These are phyloP conservation scores for Talaromyces amestolkiae DNA, from an alignment of 2,329 filamentous ascomycete genomes.

Conservation along the genomic window DNA sequence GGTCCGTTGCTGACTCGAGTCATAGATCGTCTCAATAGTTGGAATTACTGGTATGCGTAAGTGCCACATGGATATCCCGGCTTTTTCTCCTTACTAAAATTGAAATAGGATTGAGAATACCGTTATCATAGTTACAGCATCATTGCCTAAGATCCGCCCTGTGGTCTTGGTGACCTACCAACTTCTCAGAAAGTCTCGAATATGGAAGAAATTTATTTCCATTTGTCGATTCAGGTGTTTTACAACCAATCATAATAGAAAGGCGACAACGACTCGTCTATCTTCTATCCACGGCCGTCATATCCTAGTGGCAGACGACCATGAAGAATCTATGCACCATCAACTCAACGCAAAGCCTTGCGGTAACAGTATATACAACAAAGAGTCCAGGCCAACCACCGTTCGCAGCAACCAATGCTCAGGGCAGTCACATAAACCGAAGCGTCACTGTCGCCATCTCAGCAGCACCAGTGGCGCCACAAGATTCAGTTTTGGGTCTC, in stretches of 20 bases:
- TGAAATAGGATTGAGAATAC: constrained; percentile 16
- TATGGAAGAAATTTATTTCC: not conserved
- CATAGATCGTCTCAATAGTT: constrained; percentile 8
- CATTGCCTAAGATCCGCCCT: constrained; percentile 18
- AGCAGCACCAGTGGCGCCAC: constrained; percentile 2
- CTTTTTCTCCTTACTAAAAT: not conserved
- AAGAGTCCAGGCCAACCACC: not conserved
- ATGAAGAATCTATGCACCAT: constrained; percentile 1
- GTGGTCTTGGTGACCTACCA: constrained; percentile 2
- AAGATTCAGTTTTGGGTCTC: not conserved
- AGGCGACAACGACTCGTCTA: not conserved
- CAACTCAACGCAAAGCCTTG: not conserved
- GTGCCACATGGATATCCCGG: not conserved
- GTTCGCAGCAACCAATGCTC: not conserved
- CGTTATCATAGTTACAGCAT: constrained; percentile 19
- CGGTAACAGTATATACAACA: constrained; percentile 3
- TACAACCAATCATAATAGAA: not conserved
- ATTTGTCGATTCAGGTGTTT: not conserved
- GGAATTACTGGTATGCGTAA: constrained; percentile 20
- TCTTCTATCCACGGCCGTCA: not conserved
- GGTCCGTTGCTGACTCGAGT: not conserved
- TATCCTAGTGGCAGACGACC: not conserved
- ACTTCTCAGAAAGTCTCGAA: not conserved
- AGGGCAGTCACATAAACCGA: not conserved
- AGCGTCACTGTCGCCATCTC: constrained; percentile 1